A percentile compares a stretch with the other conserved stretches of the same genome.
phyloP scores from a whole-genome alignment of 257 asterid genomes.

The Vinca minor region DNA sequence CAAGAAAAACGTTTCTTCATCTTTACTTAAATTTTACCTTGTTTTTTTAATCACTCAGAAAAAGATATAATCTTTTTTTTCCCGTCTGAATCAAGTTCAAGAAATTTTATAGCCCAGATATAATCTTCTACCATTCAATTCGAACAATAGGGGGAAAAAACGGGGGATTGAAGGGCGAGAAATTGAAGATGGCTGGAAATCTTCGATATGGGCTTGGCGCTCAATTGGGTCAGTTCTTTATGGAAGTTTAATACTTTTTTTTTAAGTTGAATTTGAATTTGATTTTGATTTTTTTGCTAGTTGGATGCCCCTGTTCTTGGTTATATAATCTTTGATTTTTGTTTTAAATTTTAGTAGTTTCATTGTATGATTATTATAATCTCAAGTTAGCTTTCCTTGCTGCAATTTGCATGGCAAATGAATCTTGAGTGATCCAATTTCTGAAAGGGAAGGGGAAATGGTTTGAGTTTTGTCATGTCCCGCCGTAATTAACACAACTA shows the following conservation, averaged over 20 bases:
- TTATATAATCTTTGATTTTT: neutral
- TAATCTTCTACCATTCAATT: neutral
- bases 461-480: no score
- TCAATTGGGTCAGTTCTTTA: constrained; percentile 25
- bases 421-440: neutral
- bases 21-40: neutral
- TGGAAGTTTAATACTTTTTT: neutral
- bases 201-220: constrained; percentile 26
- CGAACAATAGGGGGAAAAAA: neutral
- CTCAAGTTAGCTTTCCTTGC: neutral
- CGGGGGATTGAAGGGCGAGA: neutral
- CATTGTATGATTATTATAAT: neutral
- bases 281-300: neutral
- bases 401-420: neutral
- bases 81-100: neutral
- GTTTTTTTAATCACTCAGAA: neutral
- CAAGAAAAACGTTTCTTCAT: neutral
- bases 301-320: neutral
- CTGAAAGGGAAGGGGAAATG: neutral
- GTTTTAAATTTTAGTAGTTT: neutral
- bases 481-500: no score
- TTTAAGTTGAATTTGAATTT: neutral
- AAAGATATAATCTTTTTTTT: neutral
- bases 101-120: neutral
- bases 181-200: constrained; percentile 26